These are phyloP conservation scores for Sporothrix euskadiensis DNA, from an alignment of 2,329 filamentous ascomycete genomes.

Conservation along the genomic window DNA sequence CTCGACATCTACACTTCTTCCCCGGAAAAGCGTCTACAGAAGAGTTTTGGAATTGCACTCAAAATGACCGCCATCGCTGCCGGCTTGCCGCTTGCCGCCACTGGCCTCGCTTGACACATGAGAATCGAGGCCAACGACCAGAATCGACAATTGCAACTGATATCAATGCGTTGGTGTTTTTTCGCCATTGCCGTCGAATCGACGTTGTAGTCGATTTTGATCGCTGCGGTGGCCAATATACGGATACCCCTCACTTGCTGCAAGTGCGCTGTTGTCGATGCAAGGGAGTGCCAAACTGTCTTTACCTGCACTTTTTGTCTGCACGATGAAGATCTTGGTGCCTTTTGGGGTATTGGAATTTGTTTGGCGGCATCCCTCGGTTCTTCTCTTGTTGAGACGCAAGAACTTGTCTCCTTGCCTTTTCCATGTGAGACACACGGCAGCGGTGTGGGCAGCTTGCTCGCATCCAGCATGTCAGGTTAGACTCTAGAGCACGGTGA, in stretches of 20 bases:
- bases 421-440: constrained; percentile 6
- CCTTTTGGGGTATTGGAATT: not conserved
- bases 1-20: not conserved
- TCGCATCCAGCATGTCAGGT: not conserved
- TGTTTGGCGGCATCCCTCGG: not conserved
- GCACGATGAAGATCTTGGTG: constrained; percentile 20
- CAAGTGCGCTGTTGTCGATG: not conserved
- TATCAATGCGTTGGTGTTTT: not conserved
- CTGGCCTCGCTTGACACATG: not conserved
- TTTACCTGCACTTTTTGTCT: not conserved
- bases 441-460: not conserved
- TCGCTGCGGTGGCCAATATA: not conserved
- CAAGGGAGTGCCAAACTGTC: constrained; percentile 1
- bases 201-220: not conserved
- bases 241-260: not conserved
- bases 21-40: not conserved
- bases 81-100: not conserved
- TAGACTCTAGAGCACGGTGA: not conserved
- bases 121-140: not conserved
- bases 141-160: not conserved
- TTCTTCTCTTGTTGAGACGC: not conserved
- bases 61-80: not conserved
- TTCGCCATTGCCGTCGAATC: not conserved
- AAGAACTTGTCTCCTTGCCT: not conserved
- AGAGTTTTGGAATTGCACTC: not conserved